These are phyloP conservation scores for Pseudogymnoascus sp. DNA, from an alignment of 2,329 filamentous ascomycete genomes.

Conservation along the genomic window DNA sequence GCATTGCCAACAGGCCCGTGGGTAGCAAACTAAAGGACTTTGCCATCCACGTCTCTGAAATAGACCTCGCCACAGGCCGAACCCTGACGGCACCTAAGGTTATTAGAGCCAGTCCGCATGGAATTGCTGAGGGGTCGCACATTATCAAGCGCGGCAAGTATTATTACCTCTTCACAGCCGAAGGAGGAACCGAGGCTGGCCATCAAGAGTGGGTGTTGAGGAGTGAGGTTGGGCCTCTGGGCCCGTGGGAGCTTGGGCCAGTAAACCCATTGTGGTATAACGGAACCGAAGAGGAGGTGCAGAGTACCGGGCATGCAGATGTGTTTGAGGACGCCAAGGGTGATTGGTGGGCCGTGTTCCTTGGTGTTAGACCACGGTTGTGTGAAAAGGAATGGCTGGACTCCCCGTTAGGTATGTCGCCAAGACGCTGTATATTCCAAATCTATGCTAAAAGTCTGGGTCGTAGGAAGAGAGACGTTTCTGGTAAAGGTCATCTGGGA, in stretches of 20 bases:
- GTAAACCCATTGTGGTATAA: constrained; percentile 39
- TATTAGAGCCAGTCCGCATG: constrained; percentile 33
- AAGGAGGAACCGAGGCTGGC: constrained; percentile 31
- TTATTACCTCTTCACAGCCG: constrained; percentile 34
- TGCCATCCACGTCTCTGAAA: constrained; percentile 39
- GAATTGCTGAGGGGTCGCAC: constrained; percentile 38
- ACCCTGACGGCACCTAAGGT: constrained; percentile 32
- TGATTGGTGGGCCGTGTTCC: constrained; percentile 41
- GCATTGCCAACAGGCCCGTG: constrained; percentile 28
- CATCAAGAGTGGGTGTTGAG: constrained; percentile 47
- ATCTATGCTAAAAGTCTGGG: not conserved
- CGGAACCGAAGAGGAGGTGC: constrained; percentile 32
- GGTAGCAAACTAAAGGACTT: constrained; percentile 42
- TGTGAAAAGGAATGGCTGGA: constrained; percentile 27
- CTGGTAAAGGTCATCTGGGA: constrained; percentile 17
- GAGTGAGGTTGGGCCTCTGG: constrained; percentile 36
- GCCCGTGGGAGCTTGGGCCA: constrained; percentile 42
- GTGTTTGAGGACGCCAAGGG: constrained; percentile 39
- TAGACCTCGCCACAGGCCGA: constrained; percentile 37
- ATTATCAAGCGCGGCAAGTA: constrained; percentile 30
- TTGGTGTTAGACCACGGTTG: constrained; percentile 36
- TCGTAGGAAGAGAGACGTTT: constrained; percentile 17
- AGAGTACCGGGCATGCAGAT: constrained; percentile 33
- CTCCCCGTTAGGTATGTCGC: constrained; percentile 36
- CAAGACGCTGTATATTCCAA: not conserved